Base-by-base conservation (phyloP, 2,329 filamentous ascomycete genomes). In the Fusarium bulbicola region DNA sequence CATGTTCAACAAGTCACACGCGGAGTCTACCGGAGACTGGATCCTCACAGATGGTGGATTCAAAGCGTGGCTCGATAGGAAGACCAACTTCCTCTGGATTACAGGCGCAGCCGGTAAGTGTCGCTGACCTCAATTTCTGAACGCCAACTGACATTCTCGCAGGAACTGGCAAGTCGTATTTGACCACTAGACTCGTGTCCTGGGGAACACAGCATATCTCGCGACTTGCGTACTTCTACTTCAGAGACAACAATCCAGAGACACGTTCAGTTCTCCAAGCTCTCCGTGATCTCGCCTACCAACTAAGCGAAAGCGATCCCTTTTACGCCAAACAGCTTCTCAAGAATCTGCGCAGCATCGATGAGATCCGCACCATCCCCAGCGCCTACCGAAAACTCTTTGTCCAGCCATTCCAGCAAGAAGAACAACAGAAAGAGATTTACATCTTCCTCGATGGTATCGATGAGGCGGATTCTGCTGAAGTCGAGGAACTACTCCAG, bases 391-490 rank as follows among this genome's bases (percentile, higher is more conserved):
- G 82, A 8, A 81, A 80, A 12, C 76, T 87, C 0, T 81, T 87
- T 16, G 74, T 82, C 1, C 76, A 84, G 11, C 84, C 83, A 2
- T 82, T 83, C 57, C 54, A 80, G 11, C 76, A 79, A 7, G 80
- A 80, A n/a, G 65, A 72, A 12, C 79, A 79, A 12, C 76, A 77
- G 4, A 81, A 82, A 36, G 79, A 74, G 7, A 78, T 83, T 5
- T 86, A 84, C 73, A 72, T 87, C n/a, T 80, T 87, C 37, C 72
- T 87, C 6, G 85, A 87, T 47, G 85, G 83, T 7, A 78, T 87
- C 9, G 85, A 87, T 59, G 85, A 87, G 72, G 84, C 84, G 1
- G 79, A 83, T 9, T 74, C 77, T 3, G 74, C 76, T 1, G 84
- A 85, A 12, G 75, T 85, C 8, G 66, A 79, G 14, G 78, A 82